Evolutionary conservation across 371 early-diverging fungal genomes (phyloP).

Genomic region (Lichtheimia hyalospora): DNA sequence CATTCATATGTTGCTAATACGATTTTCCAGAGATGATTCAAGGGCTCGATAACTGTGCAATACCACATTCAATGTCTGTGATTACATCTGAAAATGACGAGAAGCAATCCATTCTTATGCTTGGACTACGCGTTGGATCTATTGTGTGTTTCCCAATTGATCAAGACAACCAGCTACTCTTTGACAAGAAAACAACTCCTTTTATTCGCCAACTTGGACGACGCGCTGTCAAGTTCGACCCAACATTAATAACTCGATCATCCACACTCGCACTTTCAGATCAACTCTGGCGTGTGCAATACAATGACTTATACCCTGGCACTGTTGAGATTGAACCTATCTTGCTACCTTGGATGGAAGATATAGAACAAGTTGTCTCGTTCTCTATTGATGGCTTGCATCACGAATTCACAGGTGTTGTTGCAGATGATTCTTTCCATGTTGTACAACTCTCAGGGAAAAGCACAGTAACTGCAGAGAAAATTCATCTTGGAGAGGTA

Average conservation of each 20-base stretch:
- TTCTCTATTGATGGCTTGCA: neutral
- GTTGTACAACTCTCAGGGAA: conserved; percentile 8
- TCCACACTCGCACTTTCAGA: conserved; percentile 24
- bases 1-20: too few species aligned
- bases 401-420: conserved; percentile 13
- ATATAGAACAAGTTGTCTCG: conserved; percentile 8
- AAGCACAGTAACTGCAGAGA: conserved; percentile 11
- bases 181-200: neutral
- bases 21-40: too few species aligned
- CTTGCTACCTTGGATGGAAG: conserved; percentile 10
- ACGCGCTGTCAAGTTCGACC: neutral
- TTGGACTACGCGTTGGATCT: conserved; percentile 10
- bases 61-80: neutral
- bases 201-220: neutral
- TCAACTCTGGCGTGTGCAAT: conserved; percentile 24
- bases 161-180: neutral
- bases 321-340: conserved; percentile 21
- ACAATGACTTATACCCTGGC: conserved; percentile 1
- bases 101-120: neutral
- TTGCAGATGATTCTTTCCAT: conserved; percentile 25
- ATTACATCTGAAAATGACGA: neutral
- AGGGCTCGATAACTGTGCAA: neutral
- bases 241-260: neutral
- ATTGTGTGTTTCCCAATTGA: conserved; percentile 2
- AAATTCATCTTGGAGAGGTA: conserved; percentile 27